Conservation (phyloP, 208 protist genomes). For the Leishmania amazonensis region DNA sequence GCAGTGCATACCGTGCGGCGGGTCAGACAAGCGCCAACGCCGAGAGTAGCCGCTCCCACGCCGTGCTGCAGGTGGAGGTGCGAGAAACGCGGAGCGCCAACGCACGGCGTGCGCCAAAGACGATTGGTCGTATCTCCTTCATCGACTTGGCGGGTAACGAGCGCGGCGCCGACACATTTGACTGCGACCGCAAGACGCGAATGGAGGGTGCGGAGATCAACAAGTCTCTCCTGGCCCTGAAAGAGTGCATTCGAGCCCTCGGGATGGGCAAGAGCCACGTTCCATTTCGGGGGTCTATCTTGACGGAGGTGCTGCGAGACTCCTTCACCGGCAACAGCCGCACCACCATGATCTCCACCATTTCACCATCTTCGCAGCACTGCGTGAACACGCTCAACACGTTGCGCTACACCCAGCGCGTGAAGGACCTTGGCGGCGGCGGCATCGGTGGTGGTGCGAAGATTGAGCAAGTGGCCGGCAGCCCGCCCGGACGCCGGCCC, state of each 20-base stretch:
- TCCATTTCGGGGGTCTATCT: constrained; percentile 97
- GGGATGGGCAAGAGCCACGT: constrained; percentile 95
- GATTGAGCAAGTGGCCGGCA: constrained; percentile 51
- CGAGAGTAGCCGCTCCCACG: constrained; percentile 93
- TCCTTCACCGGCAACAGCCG: constrained; percentile 97
- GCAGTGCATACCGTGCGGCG: constrained; percentile 83
- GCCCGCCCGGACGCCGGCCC: constrained; percentile 21
- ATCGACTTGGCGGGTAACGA: constrained; percentile 99
- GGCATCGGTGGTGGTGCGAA: constrained; percentile 38
- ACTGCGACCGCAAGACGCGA: constrained; percentile 95
- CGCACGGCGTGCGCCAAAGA: constrained; percentile 47
- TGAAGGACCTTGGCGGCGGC: constrained; percentile 91
- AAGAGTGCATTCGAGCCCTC: constrained; percentile 98
- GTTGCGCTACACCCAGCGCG: constrained; percentile 97
- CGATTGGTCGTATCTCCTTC: constrained; percentile 97
- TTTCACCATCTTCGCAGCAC: constrained; percentile 87
- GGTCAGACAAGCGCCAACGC: constrained; percentile 93
- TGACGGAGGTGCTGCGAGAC: constrained; percentile 97
- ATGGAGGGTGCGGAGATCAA: constrained; percentile 99
- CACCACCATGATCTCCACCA: constrained; percentile 97
- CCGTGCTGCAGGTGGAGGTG: constrained; percentile 91
- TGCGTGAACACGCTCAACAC: constrained; percentile 99
- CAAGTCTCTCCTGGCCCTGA: constrained; percentile 98
- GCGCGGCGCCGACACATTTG: constrained; percentile 95
- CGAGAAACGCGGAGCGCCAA: constrained; percentile 33